These are phyloP conservation scores for Diutina rugosa DNA, from an alignment of 1,139 yeast genomes.

Conservation along the genomic window DNA sequence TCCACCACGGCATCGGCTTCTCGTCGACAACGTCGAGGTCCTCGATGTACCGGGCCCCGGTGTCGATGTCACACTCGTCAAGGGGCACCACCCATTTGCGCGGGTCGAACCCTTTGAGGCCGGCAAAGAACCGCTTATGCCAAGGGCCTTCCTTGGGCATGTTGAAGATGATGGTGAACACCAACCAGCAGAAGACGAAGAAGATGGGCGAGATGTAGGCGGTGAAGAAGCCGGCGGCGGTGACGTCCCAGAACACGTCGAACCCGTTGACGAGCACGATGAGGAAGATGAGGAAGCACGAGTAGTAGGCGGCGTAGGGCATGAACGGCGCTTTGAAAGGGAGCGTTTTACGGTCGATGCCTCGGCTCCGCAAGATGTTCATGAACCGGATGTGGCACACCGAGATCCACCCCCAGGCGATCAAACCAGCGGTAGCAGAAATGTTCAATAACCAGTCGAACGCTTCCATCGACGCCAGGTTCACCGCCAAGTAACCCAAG, in stretches of 20 bases:
- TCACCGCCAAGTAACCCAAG: conserved; percentile 53
- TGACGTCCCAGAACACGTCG: conserved; percentile 38
- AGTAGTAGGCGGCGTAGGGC: conserved; percentile 55
- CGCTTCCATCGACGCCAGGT: conserved; percentile 50
- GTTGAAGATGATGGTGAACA: conserved; percentile 33
- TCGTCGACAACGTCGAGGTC: conserved; percentile 38
- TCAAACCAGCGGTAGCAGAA: conserved; percentile 64
- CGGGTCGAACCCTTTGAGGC: neutral
- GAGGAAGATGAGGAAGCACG: conserved; percentile 35
- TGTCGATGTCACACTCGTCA: conserved; percentile 48
- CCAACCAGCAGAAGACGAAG: conserved; percentile 37
- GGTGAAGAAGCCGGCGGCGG: conserved; percentile 45
- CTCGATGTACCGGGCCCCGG: conserved; percentile 47
- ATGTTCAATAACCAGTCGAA: conserved; percentile 79
- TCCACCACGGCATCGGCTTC: conserved; percentile 31
- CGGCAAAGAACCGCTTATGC: neutral
- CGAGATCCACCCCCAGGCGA: conserved; percentile 62
- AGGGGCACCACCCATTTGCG: conserved; percentile 20
- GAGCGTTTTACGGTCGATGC: conserved; percentile 39
- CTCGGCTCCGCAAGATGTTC: conserved; percentile 41
- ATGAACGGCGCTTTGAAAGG: conserved; percentile 59
- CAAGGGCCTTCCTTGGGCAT: neutral
- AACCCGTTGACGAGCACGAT: conserved; percentile 61
- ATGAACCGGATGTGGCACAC: conserved; percentile 57
- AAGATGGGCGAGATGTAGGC: conserved; percentile 54